These are phyloP conservation scores for Daldinia loculata DNA, from an alignment of 495 filamentous ascomycete genomes.

Conservation along the genomic window DNA sequence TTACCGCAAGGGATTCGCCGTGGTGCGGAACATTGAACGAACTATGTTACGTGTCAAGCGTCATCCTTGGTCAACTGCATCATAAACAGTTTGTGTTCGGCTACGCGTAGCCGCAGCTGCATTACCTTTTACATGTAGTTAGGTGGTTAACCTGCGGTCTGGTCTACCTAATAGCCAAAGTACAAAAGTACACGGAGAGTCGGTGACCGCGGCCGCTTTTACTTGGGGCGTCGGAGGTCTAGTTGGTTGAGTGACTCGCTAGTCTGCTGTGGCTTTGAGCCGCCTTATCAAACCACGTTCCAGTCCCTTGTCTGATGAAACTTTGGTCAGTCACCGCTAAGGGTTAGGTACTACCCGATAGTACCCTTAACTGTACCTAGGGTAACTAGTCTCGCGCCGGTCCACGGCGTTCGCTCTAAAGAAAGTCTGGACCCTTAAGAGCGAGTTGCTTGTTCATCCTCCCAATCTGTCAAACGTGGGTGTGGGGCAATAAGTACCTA, in stretches of 20 bases:
- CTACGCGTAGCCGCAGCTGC: constrained; percentile 38
- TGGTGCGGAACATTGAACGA: constrained; percentile 33
- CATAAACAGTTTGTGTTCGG: constrained; percentile 11
- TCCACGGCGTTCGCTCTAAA: constrained; percentile 30
- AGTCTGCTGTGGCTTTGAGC: constrained; percentile 35
- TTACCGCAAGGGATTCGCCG: constrained; percentile 14
- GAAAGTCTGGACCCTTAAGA: constrained; percentile 28
- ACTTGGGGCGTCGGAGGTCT: constrained; percentile 4
- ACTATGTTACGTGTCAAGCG: constrained; percentile 35
- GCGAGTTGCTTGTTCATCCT: constrained; percentile 23
- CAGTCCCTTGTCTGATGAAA: constrained; percentile 25
- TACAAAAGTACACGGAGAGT: constrained; percentile 29
- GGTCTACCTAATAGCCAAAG: neutral
- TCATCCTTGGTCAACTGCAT: constrained; percentile 33
- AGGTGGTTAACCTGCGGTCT: neutral
- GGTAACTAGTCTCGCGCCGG: constrained; percentile 28
- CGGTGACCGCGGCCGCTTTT: constrained; percentile 31
- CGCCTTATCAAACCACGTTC: constrained; percentile 40
- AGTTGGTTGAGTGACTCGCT: constrained; percentile 15
- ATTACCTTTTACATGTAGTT: constrained; percentile 8
- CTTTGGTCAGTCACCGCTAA: neutral
- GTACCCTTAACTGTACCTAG: neutral
- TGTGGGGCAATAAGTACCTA: constrained; percentile 24
- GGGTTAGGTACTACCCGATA: constrained; percentile 1
- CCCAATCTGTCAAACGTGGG: constrained; percentile 27